Evolutionary conservation across 2,329 filamentous ascomycete species (phyloP), one percentile per base, ranked within the genome.

Genomic region (Paecilomyces niveus): DNA sequence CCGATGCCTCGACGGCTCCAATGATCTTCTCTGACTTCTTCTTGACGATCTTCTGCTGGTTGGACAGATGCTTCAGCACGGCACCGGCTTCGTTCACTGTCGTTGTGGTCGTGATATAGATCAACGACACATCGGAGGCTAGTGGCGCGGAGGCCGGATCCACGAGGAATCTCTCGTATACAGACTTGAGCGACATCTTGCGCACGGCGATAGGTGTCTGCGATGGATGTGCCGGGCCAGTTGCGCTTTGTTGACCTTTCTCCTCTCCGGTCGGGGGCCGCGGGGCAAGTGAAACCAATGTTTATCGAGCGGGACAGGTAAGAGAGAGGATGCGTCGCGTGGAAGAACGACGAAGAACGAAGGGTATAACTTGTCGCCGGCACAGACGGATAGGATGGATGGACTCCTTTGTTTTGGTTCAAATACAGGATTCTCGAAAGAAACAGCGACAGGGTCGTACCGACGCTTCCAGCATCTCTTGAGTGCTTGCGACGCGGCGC

Each of bases 51-150:
- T 86, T 88, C 67, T 83, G 81, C 72, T 92, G 83, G 39, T 82
- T 81, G 67, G 79, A 81, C 62, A 97, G 77, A 76, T 97, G 92
- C 78, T 90, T 92, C 76, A 93, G 80, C 73, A 99, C 91, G 53
- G 90, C 85, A 55, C 86, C 82, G 53, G 88, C 75, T 65, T 90
- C 86, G 62, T 82, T 80, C 70, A 95, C 80, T 63, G 85, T 85
- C 33, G 87, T 91, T 11, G 92, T 88, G 7, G 93, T 96, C 58
- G 92, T 91, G 73, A 97, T 88, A 80, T 97, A 99, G 80, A 93
- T 86, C 65, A 92, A 78, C 52, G 88, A 84, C 59, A 88, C 87
- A 73, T 87, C 81, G 57, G 82, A 76, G 35, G 86, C 81, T 68
- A 93, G 79, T 58, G 83, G 77, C 58, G 84, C 83, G 57, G 85